Percentiles rank a stretch among this genome's conserved stretches.
Conservation (phyloP, 192 early-diverging fungal genomes). For the Entomortierella chlamydospora region DNA sequence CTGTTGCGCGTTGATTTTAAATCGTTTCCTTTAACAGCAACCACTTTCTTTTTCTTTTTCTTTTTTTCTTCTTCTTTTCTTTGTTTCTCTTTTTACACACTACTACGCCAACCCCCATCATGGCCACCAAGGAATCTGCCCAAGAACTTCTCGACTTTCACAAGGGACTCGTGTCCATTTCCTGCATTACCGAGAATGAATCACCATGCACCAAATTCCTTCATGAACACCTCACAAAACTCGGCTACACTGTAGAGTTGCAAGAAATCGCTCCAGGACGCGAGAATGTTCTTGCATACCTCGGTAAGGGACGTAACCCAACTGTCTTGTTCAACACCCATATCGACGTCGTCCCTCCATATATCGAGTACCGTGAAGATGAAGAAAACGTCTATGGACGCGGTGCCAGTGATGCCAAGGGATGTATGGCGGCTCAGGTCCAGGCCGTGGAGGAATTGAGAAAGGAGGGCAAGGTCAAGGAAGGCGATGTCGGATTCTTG, state of each 20-base stretch:
- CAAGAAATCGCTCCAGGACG: slow-evolving; percentile 54
- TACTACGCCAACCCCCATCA: slow-evolving; percentile 5
- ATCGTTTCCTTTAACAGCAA: too few relatives aligned
- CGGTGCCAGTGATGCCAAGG: slow-evolving; percentile 62
- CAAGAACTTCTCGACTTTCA: slow-evolving; percentile 47
- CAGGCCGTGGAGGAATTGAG: slow-evolving; percentile 58
- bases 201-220: slow-evolving; percentile 47
- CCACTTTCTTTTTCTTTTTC: too few relatives aligned
- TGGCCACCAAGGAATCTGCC: slow-evolving; percentile 33
- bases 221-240: slow-evolving; percentile 40
- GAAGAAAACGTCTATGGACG: slow-evolving; percentile 59
- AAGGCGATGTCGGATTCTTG: slow-evolving; percentile 62
- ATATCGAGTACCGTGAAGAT: slow-evolving; percentile 55
- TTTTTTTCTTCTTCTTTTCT: background rate
- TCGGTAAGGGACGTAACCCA: slow-evolving; percentile 47
- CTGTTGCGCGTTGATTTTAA: too few relatives aligned
- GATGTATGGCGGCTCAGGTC: slow-evolving; percentile 59
- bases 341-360: slow-evolving; percentile 63
- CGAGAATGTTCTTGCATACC: slow-evolving; percentile 60
- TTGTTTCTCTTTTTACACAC: background rate
- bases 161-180: slow-evolving; percentile 52
- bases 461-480: slow-evolving; percentile 58
- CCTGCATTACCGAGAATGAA: slow-evolving; percentile 54
- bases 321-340: slow-evolving; percentile 58
- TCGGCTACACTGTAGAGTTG: slow-evolving; percentile 56